A percentile compares a stretch with the other conserved stretches of the same genome.
Evolutionary conservation across 163 green algal genomes (phyloP).

Genomic region (Volvox carteri): DNA sequence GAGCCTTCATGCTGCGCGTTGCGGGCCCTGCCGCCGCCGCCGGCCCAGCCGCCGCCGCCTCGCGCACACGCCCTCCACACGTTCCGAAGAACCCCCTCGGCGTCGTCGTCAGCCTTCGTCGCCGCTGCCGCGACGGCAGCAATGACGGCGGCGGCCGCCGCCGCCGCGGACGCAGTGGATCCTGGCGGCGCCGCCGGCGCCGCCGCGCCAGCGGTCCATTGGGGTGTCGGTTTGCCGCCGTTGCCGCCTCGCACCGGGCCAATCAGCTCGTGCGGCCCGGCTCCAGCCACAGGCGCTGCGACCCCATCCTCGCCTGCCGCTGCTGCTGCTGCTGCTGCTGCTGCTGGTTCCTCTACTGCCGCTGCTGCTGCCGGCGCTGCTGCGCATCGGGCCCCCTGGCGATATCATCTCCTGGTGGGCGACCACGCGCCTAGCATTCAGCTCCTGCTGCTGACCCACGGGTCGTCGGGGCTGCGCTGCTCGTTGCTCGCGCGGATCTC

Average conservation of each 20-base stretch:
- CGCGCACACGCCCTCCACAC: neutral
- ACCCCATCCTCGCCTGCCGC: neutral
- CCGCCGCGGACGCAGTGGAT: neutral
- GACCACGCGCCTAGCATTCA: conserved; percentile 35
- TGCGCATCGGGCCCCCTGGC: neutral
- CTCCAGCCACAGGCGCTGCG: neutral
- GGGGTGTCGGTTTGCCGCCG: conserved; percentile 4
- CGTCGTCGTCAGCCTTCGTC: neutral
- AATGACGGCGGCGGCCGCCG: neutral
- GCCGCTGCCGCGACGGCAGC: conserved; percentile 8
- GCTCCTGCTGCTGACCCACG: conserved; percentile 47
- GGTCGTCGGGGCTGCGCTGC: conserved; percentile 22
- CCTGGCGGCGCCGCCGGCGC: neutral
- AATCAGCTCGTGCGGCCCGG: too few relatives aligned
- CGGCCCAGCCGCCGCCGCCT: neutral
- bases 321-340: neutral
- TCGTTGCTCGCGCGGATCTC: conserved; percentile 1
- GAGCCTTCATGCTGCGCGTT: conserved; percentile 46
- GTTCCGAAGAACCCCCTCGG: neutral
- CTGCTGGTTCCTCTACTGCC: neutral
- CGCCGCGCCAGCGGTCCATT: neutral
- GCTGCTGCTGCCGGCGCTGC: neutral
- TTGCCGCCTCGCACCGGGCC: neutral
- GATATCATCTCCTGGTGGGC: conserved; percentile 33
- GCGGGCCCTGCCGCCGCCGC: neutral